Percentiles rank a stretch among this genome's conserved stretches.
These are phyloP conservation scores for Alternaria novae-zelandiae DNA, from an alignment of 2,329 filamentous ascomycete genomes.

Conservation along the genomic window DNA sequence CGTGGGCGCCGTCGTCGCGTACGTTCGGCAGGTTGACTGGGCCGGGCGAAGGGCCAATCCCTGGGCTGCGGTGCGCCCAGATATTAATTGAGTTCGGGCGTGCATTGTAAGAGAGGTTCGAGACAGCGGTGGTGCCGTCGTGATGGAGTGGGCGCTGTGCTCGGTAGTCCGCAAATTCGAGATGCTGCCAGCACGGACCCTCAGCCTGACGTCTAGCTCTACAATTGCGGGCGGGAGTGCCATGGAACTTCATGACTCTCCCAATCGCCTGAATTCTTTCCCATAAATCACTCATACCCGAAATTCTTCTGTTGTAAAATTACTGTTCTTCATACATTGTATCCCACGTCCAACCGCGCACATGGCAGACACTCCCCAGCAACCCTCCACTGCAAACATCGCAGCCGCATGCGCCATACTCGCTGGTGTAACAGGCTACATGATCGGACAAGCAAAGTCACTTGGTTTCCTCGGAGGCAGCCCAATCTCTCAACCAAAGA, in stretches of 20 bases:
- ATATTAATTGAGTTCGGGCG: slow-evolving; percentile 38
- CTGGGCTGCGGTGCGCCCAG: slow-evolving; percentile 24
- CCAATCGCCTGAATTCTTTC: neutral
- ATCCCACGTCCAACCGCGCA: neutral
- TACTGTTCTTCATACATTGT: neutral
- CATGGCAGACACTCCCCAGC: slow-evolving; percentile 46
- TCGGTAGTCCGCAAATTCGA: slow-evolving; percentile 36
- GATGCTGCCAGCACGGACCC: slow-evolving; percentile 6
- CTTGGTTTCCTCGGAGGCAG: slow-evolving; percentile 75
- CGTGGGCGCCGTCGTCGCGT: slow-evolving; percentile 29
- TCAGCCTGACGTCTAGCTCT: slow-evolving; percentile 2
- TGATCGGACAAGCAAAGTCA: slow-evolving; percentile 68
- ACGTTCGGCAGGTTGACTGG: slow-evolving; percentile 31
- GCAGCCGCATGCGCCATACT: slow-evolving; percentile 77
- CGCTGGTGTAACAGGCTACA: slow-evolving; percentile 77
- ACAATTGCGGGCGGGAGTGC: slow-evolving; percentile 1
- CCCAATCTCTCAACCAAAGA: slow-evolving; percentile 37
- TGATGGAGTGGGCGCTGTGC: slow-evolving; percentile 17
- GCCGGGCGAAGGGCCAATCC: slow-evolving; percentile 16
- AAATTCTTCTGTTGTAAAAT: neutral
- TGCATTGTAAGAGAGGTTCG: slow-evolving; percentile 29
- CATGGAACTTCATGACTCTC: neutral
- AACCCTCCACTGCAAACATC: slow-evolving; percentile 64
- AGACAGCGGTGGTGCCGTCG: slow-evolving; percentile 19
- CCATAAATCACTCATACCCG: neutral